Conservation (phyloP, 1,284 basidiomycete genomes). For the Pholiota adiposa region DNA sequence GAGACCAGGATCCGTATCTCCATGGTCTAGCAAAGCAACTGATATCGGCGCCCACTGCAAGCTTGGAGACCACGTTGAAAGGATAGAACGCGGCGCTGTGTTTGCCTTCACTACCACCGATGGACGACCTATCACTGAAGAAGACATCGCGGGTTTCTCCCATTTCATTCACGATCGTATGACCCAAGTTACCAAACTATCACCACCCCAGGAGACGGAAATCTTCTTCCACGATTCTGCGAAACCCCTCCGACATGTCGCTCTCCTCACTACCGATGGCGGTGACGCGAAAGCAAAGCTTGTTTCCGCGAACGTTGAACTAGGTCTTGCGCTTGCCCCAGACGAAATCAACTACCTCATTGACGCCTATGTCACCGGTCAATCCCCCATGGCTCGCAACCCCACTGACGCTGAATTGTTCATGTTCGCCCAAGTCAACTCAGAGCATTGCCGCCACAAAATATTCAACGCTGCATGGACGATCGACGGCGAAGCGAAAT, state of each 20-base stretch:
- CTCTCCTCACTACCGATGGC: constrained; percentile 45
- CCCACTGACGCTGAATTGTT: constrained; percentile 98
- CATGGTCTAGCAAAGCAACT: constrained; percentile 97
- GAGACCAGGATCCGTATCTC: constrained; percentile 61
- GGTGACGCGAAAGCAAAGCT: constrained; percentile 65
- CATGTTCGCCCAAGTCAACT: constrained; percentile 99
- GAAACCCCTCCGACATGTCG: constrained; percentile 74
- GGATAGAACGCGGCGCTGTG: constrained; percentile 85
- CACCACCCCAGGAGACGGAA: constrained; percentile 59
- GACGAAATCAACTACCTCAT: constrained; percentile 96
- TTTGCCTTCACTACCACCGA: constrained; percentile 67
- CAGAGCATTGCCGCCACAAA: constrained; percentile 99
- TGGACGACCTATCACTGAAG: constrained; percentile 42
- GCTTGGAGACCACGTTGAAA: constrained; percentile 69
- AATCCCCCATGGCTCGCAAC: constrained; percentile 69
- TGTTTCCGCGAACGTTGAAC: constrained; percentile 77
- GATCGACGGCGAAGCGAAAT: constrained; percentile 73
- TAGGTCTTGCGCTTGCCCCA: constrained; percentile 89
- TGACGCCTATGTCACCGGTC: constrained; percentile 81
- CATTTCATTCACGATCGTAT: constrained; percentile 91
- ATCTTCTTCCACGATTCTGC: constrained; percentile 79
- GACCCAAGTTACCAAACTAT: constrained; percentile 81
- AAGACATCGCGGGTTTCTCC: constrained; percentile 54
- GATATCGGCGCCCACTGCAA: constrained; percentile 93
- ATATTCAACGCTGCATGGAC: constrained; percentile 99